Evolutionary conservation across 2,329 filamentous ascomycete species (phyloP), one percentile per base, ranked within the genome.

Genomic region (Fusarium xyrophilum): DNA sequence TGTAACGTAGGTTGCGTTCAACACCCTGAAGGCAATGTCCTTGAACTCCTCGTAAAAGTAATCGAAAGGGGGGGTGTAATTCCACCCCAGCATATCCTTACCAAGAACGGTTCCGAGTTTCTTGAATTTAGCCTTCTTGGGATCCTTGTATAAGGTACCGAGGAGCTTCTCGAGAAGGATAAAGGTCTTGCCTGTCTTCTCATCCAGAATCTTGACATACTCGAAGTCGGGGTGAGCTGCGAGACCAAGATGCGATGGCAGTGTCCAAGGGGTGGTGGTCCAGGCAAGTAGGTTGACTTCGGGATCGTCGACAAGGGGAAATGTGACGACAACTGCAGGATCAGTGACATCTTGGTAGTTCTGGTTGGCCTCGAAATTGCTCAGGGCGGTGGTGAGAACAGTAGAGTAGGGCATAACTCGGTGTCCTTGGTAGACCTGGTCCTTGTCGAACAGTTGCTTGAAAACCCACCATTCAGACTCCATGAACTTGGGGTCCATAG

Each of bases 391-490:
- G 58, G 91, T 93, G 75, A 97, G 86, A 19, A 91, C 93, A 4
- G 93, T 97, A 32, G 93, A 97, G 80, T 96, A 98, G 15, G 95
- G 95, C 92, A 98, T 96, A 67, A 98, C 93, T 76, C 90, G 89
- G 79, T 96, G 92, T 43, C 93, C 94, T 72, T 93, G 91, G 78
- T 97, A 98, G 57, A 97, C 93, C 66, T 91, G 85, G 59, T 89
- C 92, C 81, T 97, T 97, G 73, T 97, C 92, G 78, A 93, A 96
- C 27, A 97, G 85, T 77, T 95, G 89, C 83, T 96, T 96, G 84
- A 97, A 97, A 21, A 96, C 91, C 94, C 95, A 97, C 95, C 95
- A 98, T 69, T 92, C 89, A 0, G 91, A 91, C 82, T 97, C 95
- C 95, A 97, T 98, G 81, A 96, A 98, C 23, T 84, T 89, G n/a